Base-by-base conservation (phyloP, 257 asterid genomes). In the Echium plantagineum region DNA sequence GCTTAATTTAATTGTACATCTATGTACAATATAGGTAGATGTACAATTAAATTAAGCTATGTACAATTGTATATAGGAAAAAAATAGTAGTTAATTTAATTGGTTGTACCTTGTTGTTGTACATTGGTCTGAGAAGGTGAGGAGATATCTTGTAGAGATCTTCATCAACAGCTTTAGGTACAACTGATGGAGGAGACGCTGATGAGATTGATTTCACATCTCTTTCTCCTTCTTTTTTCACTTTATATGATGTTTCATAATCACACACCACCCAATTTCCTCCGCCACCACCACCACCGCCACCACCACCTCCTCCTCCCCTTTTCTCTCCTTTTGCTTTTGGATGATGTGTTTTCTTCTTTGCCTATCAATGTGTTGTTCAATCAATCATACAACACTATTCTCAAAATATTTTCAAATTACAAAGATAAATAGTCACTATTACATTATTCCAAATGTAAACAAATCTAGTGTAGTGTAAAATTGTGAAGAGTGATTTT, bases 131-230 rank as follows among this genome's bases (percentile, higher is more conserved):
- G 72, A 85, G 83, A 60, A 85, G 73, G 5, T 74, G 77, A 0
- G 96, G 96, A 4, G 96, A 85, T 67, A 89, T 85, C 77, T 72
- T 83, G 86, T 85, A 89, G 42, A 89, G 71, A 66, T 89, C 96
- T 66, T 89, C 96, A 54, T 88, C 96, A 13, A 85, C 80, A 2
- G 95, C 86, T 69, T 85, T 89, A 6, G 85, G 71, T n/a, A 42
- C 49, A 42, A 42, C 49, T 42, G 63, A 59, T 9, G 67, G 75
- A 9, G 85, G 73, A 10, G 78, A 69, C 4, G 68, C 66, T 0
- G 78, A 67, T 0, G 78, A 60, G 24, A 63, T 71, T 17, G 69
- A 30, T 0, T 12, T 0, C 58, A 65, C 66, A 17, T 80, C 80
- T 60, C 66, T 72, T 5, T 72, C 6, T 2, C 0, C 79, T 32